Conservation (phyloP, 2,329 filamentous ascomycete species). For the Cercospora janseana region DNA sequence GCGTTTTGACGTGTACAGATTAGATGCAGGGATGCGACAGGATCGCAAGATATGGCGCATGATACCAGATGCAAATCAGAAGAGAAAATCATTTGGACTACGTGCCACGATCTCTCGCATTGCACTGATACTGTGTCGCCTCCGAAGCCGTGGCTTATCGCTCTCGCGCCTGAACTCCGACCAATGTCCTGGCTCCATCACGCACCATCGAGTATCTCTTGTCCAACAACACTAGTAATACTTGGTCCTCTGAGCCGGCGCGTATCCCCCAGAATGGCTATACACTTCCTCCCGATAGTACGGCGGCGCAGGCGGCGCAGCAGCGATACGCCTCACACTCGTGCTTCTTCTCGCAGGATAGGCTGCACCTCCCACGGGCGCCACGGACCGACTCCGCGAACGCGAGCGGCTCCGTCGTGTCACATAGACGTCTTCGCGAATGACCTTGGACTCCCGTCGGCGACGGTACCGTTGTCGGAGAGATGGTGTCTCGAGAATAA, state of each 20-base stretch:
- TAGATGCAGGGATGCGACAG: slow-evolving; percentile 5
- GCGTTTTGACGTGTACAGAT: slow-evolving; percentile 8
- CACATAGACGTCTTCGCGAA: slow-evolving; percentile 13
- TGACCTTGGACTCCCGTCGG: slow-evolving; percentile 3
- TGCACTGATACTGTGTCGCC: neutral
- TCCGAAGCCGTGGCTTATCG: too few relatives aligned
- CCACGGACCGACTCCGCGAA: slow-evolving; percentile 5
- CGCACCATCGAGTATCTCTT: neutral
- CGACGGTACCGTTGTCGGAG: slow-evolving; percentile 13
- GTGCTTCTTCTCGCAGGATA: slow-evolving; percentile 18
- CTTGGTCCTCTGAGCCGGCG: slow-evolving; percentile 21
- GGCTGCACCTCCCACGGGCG: neutral
- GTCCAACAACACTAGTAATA: slow-evolving; percentile 5
- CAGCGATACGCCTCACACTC: slow-evolving; percentile 14
- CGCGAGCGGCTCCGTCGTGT: slow-evolving; percentile 2
- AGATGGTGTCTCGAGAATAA: slow-evolving; percentile 22
- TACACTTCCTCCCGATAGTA: slow-evolving; percentile 20
- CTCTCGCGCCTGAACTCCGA: too few relatives aligned
- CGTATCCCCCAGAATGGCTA: slow-evolving; percentile 8
- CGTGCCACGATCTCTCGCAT: neutral
- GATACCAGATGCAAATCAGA: slow-evolving; percentile 1
- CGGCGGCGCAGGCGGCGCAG: slow-evolving; percentile 6
- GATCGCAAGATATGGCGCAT: too few relatives aligned
- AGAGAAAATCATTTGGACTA: neutral
- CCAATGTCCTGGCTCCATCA: too few relatives aligned